Base-by-base conservation (phyloP, 2,329 filamentous ascomycete genomes). In the Catunica adiposa region DNA sequence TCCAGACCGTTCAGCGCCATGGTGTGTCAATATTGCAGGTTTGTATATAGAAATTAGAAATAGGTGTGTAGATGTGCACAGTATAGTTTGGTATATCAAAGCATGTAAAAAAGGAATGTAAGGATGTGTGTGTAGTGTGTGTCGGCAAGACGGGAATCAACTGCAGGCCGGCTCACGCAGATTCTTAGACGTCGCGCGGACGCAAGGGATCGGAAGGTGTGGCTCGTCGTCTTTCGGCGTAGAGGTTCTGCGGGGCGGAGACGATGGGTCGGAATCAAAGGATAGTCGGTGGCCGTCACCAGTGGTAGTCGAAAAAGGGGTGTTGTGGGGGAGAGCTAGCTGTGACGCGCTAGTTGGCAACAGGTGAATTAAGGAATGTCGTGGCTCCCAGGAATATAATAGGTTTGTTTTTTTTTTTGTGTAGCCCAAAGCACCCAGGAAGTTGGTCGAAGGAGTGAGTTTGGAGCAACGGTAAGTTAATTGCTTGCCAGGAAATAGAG, bases 1-100 rank as follows among this genome's bases (percentile, higher is more conserved):
- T 96, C 89, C 71, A 97, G 77, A 61, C 92, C 92, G 81, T 95
- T 95, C 70, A 97, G 77, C 75, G 90, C 96, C 90, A 97, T 97
- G 40, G 8, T 22, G 40, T 11, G 40, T 44, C 40, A 44, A 44
- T 44, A 44, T 44, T 44, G 15, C 20, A 44, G 2, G 20, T 44
- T 44, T 44, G 40, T 44, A 11, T 51, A 23, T 26, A 26, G 14
- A 25, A 25, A 31, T 31, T 51, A 46, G 22, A 17, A 11, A 46
- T 20, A 46, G 22, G 17, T 3, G 22, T 31, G 14, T 26, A 51
- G 42, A 17, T 47, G 9, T 22, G 14, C 20, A 47, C 42, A 47
- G 23, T 47, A 34, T 34, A 34, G 29, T 5, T 34, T 11, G 5
- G n/a, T 44, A 44, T 44, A n/a, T 44, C 40, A 22, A 17, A 44